Evolutionary conservation across 352 stramenopile species (phyloP).

Genomic region (Phytophthora hibernalis): DNA sequence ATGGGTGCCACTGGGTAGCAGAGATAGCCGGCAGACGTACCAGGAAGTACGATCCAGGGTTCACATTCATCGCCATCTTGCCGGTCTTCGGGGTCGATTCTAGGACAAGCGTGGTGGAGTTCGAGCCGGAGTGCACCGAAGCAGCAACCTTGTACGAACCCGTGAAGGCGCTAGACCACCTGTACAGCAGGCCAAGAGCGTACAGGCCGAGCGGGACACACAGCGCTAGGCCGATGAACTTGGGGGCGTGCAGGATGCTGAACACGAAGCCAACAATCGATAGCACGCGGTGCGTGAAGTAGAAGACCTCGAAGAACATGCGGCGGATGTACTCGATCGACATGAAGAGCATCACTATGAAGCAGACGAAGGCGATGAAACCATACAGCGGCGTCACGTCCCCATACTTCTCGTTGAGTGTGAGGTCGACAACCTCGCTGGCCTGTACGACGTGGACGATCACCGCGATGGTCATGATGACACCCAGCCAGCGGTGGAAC

Average conservation of each 20-base stretch:
- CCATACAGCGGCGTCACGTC: constrained; percentile 66
- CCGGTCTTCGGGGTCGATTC: constrained; percentile 60
- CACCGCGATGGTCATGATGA: constrained; percentile 59
- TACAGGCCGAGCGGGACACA: constrained; percentile 73
- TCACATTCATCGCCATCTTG: constrained; percentile 62
- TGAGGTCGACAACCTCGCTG: constrained; percentile 49
- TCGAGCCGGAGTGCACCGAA: constrained; percentile 42
- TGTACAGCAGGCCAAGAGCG: constrained; percentile 55
- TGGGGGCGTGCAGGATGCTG: constrained; percentile 69
- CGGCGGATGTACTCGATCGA: constrained; percentile 74
- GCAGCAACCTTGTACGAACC: constrained; percentile 55
- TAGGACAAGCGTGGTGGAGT: constrained; percentile 67
- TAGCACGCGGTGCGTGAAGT: constrained; percentile 76
- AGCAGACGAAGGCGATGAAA: constrained; percentile 68
- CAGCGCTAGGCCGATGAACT: constrained; percentile 64
- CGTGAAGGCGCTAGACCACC: constrained; percentile 60
- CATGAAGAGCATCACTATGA: constrained; percentile 59
- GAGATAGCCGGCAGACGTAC: constrained; percentile 76
- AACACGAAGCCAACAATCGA: constrained; percentile 82
- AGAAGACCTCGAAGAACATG: constrained; percentile 78
- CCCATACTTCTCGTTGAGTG: constrained; percentile 55
- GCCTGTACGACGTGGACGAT: constrained; percentile 70
- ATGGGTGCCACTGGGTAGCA: constrained; percentile 77
- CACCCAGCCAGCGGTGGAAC: constrained; percentile 86
- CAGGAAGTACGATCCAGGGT: constrained; percentile 79